These are phyloP conservation scores for Rhodotorula sp. DNA, from an alignment of 1,284 basidiomycete genomes.

Conservation along the genomic window DNA sequence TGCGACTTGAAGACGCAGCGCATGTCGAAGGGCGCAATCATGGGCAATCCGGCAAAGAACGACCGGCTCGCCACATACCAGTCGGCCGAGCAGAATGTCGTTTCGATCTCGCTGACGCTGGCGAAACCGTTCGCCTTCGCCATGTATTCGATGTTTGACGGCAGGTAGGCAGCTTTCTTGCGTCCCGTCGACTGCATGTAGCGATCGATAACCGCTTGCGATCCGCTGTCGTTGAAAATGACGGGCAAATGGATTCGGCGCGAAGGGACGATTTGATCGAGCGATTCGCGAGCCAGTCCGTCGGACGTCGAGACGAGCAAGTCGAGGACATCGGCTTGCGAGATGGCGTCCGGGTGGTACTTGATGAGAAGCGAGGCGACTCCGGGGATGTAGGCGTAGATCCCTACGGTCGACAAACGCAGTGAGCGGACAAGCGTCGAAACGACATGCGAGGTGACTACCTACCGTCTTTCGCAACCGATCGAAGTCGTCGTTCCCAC, in stretches of 20 bases:
- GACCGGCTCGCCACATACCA: constrained; percentile 43
- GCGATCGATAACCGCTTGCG: constrained; percentile 58
- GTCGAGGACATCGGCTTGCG: constrained; percentile 53
- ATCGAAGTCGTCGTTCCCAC: constrained; percentile 55
- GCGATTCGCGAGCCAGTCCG: constrained; percentile 52
- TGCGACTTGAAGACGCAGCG: constrained; percentile 44
- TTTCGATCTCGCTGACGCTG: constrained; percentile 1
- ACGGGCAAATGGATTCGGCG: constrained; percentile 63
- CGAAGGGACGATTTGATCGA: constrained; percentile 56
- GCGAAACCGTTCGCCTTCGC: constrained; percentile 63
- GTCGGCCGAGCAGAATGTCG: constrained; percentile 40
- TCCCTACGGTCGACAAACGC: constrained; percentile 35
- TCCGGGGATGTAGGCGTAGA: constrained; percentile 48
- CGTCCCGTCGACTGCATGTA: constrained; percentile 60
- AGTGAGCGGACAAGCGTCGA: too few species aligned
- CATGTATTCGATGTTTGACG: constrained; percentile 67
- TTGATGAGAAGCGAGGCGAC: constrained; percentile 53
- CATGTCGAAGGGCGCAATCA: constrained; percentile 32
- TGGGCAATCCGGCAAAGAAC: constrained; percentile 33
- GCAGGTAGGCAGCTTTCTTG: constrained; percentile 63
- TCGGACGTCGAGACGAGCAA: constrained; percentile 52
- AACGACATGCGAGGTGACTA: constrained; percentile 34
- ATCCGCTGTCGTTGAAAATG: constrained; percentile 63
- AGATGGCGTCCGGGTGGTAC: constrained; percentile 55
- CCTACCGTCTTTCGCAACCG: constrained; percentile 41